Evolutionary conservation across 2,329 filamentous ascomycete species (phyloP), one percentile per base, ranked within the genome.

Genomic region (Cryphonectria nitschkei): DNA sequence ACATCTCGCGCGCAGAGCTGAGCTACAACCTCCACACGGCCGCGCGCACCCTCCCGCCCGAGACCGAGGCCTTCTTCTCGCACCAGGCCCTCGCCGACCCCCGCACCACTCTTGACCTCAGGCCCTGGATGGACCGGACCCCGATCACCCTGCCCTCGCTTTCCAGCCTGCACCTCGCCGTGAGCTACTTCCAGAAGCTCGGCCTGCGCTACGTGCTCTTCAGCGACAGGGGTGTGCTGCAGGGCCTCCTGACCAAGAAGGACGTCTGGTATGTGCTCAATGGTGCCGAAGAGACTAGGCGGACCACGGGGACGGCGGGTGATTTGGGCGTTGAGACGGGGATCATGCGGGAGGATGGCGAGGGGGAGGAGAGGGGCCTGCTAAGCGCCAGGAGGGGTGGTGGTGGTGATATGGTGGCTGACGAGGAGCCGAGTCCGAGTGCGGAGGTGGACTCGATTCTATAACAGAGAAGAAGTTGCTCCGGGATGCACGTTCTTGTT

Each of bases 71-170:
- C 60, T 94, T 92, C 81, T 98, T 99, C 81, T 87, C 89, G 0
- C 93, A 97, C 78, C 92, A 95, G 77, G 91, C 93, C 2, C 89
- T 95, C 68, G 91, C 92, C 0, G 93, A 97, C 76, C 92, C 93
- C 0, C 84, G 87, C 29, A 87, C 89, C 22, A 94, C 92, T 0
- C 89, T 99, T 54, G 96, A 99, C 81, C 86, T 99, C 14, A 87
- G 95, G 9, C 95, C 95, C 2, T 99, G 96, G 96, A 98, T 99
- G 94, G 96, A 99, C 80, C 95, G 98, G 80, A 99, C 96, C 0
- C 96, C 96, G 0, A 92, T 99, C 63, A 98, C 96, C 0, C 85
- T 98, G 26, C 93, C 94, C 58, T 90, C 89, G 32, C 88, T 90
- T 73, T 90, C 90, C 22, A 91, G 87, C 71, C 89, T 99, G 72